phyloP scores from a whole-genome alignment of 169 alveolate species.

The Babesia sp. region DNA sequence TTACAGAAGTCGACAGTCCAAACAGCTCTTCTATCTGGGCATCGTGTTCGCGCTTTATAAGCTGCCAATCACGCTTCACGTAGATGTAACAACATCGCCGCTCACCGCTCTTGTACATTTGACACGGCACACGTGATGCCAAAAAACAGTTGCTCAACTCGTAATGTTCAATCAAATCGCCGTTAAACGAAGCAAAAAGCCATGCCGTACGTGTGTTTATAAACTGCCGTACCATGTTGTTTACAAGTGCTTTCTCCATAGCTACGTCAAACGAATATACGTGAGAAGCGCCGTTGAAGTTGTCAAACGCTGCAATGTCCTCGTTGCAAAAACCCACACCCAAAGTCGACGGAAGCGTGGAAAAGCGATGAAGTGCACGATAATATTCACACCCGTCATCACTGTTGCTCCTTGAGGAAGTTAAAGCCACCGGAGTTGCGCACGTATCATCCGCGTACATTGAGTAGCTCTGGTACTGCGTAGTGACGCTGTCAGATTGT shows the following conservation, averaged over 20 bases:
- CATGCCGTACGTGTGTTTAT: slow-evolving; percentile 68
- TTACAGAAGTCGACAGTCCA: background rate
- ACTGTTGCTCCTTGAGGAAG: background rate
- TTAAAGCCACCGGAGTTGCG: slow-evolving; percentile 6
- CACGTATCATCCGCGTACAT: slow-evolving; percentile 8
- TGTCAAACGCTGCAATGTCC: slow-evolving; percentile 79
- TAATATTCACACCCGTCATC: slow-evolving; percentile 7
- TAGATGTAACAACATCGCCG: slow-evolving; percentile 80
- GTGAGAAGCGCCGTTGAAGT: slow-evolving; percentile 84
- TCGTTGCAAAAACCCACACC: slow-evolving; percentile 79
- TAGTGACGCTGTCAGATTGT: slow-evolving; percentile 2
- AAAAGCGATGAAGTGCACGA: slow-evolving; percentile 26
- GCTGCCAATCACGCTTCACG: slow-evolving; percentile 80
- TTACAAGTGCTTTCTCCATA: slow-evolving; percentile 83
- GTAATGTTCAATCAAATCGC: slow-evolving; percentile 72
- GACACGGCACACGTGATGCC: slow-evolving; percentile 76
- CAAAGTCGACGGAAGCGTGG: background rate
- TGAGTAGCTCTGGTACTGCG: slow-evolving; percentile 13
- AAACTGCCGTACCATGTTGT: slow-evolving; percentile 74
- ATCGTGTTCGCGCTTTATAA: slow-evolving; percentile 28
- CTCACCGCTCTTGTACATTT: slow-evolving; percentile 81
- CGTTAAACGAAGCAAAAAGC: slow-evolving; percentile 69
- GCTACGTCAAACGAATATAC: slow-evolving; percentile 84
- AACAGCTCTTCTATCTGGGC: background rate
- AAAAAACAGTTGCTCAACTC: slow-evolving; percentile 70